Conservation (phyloP, 2,329 filamentous ascomycete genomes). For the Capronia americana region DNA sequence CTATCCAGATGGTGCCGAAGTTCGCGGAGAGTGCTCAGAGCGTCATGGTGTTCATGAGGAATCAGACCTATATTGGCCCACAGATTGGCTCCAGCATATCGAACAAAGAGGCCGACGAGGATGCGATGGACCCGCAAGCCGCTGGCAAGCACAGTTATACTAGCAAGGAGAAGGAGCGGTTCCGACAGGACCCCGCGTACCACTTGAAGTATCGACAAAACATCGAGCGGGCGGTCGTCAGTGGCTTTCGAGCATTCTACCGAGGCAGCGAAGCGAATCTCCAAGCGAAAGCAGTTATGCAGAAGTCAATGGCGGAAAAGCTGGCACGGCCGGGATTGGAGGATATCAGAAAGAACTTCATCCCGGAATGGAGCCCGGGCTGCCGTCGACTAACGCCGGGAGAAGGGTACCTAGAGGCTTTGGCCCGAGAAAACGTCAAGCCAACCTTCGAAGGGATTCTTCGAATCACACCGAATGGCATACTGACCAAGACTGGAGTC, state of each 20-base stretch:
- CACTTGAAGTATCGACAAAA: conserved; percentile 33
- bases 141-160: conserved; percentile 30
- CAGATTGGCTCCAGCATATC: conserved; percentile 29
- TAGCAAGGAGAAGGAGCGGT: conserved; percentile 31
- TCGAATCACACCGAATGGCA: conserved; percentile 37
- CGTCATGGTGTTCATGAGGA: conserved; percentile 43
- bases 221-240: conserved; percentile 29
- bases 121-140: conserved; percentile 27
- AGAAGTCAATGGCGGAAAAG: conserved; percentile 34
- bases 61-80: conserved; percentile 41
- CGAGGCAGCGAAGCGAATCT: conserved; percentile 22
- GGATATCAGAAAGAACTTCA: conserved; percentile 33
- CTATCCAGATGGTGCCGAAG: conserved; percentile 45
- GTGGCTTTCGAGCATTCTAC: conserved; percentile 26
- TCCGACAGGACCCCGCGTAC: conserved; percentile 28
- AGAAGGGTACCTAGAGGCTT: conserved; percentile 35
- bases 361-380: conserved; percentile 43
- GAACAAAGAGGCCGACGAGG: conserved; percentile 33
- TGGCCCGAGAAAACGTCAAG: conserved; percentile 35
- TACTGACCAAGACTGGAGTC: conserved; percentile 35
- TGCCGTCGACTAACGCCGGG: conserved; percentile 58
- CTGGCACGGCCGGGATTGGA: conserved; percentile 31
- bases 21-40: conserved; percentile 41
- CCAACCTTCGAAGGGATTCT: conserved; percentile 35
- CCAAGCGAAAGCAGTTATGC: conserved; percentile 24